Evolutionary conservation across 768 basidiomycete species (phyloP), one percentile per base, ranked within the genome.

Genomic region (Candolleomyces aberdarensis): DNA sequence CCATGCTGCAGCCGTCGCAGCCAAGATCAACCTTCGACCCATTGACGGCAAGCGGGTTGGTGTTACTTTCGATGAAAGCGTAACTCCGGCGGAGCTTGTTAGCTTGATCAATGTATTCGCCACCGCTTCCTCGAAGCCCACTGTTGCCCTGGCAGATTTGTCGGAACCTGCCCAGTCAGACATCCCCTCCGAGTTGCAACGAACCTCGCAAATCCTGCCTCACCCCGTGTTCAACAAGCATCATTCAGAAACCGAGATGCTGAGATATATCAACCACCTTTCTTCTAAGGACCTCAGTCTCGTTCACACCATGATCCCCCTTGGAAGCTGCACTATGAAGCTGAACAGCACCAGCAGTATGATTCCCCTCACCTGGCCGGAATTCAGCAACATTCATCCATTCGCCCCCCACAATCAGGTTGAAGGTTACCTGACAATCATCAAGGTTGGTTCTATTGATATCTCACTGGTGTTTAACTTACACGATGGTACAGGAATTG

Each of bases 241-340:
- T 69, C 96, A 98, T 72, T 96, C 95, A 5, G 97, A 99, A 79
- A 99, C 97, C 0, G 95, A 98, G 76, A 95, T 99, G 91, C 80
- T 99, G 39, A 94, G 97, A 41, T 97, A 98, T 75, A 92, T 98
- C 69, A 86, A 93, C 76, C 90, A 94, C 66, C 84, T 99, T 53
- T 92, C 95, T 62, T 88, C 88, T 41, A 98, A 98, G 78, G 97
- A 99, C 71, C 84, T 98, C 60, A 89, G 93, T 31, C 87, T 99
- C 36, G 90, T 92, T 9, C 97, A 99, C 72, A 86, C 93, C 49
- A 98, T 98, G 94, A 98, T 97, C 66, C 89, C 93, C 13, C 84
- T 96, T 3, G 95, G 95, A 60, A 95, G 93, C 72, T 96, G 95
- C 75, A 96, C 95, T 6, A 97, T 96, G 95, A 97, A 98, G 76